A percentile compares a stretch with the other conserved stretches of the same genome.
These are phyloP conservation scores for Tuber umbilicatum DNA, from an alignment of 495 filamentous ascomycete genomes.

Conservation along the genomic window DNA sequence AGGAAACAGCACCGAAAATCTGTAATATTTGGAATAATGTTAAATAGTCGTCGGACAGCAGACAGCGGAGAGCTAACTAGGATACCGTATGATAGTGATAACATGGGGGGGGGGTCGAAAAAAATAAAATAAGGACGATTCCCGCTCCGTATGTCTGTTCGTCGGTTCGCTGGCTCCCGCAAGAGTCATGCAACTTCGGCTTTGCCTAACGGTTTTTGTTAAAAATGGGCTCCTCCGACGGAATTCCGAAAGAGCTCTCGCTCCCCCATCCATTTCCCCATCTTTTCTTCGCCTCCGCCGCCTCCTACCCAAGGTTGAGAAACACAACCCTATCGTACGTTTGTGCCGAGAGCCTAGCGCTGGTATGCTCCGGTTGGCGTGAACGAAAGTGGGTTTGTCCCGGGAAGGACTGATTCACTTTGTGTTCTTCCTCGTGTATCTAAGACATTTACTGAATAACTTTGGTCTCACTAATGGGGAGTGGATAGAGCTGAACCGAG, in stretches of 20 bases:
- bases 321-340: not conserved
- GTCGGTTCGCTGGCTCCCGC: not conserved
- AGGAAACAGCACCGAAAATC: not conserved
- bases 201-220: not conserved
- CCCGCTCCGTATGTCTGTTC: not conserved
- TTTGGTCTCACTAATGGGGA: not conserved
- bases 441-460: constrained; percentile 1
- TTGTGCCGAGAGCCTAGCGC: not conserved
- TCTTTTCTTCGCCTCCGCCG: not conserved
- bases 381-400: not conserved
- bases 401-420: not conserved
- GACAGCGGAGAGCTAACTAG: not conserved
- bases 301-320: not conserved
- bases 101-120: not conserved
- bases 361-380: not conserved
- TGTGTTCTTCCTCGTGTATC: not conserved
- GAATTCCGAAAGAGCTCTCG: not conserved
- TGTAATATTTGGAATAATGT: not conserved
- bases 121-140: not conserved
- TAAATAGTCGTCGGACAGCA: not conserved
- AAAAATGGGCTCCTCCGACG: not conserved
- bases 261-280: not conserved
- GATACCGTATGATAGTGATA: not conserved
- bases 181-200: not conserved
- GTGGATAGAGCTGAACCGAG: not conserved